Evolutionary conservation across 768 basidiomycete genomes (phyloP).

Genomic region (Mycena filopes): DNA sequence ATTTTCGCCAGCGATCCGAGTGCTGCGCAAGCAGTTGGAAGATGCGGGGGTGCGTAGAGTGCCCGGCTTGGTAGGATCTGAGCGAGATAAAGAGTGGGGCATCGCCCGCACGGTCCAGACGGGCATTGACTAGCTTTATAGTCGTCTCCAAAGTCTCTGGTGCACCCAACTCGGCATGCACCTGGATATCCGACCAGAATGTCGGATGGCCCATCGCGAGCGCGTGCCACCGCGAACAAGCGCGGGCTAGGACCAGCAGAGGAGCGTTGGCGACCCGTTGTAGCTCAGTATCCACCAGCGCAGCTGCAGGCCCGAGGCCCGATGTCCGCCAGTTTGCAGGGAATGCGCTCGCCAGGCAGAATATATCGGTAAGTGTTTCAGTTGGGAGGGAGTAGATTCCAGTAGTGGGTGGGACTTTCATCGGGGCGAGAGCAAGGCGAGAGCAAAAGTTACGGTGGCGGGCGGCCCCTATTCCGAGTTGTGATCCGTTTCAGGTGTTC

Average conservation of each 20-base stretch:
- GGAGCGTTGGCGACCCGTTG: conserved; percentile 2
- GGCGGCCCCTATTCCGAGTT: too few relatives aligned
- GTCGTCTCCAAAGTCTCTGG: background rate
- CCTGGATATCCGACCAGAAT: conserved; percentile 3
- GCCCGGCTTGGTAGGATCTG: background rate
- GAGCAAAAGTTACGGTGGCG: too few relatives aligned
- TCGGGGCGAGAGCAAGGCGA: too few relatives aligned
- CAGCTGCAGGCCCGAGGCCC: too few relatives aligned
- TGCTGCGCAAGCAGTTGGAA: conserved; percentile 3
- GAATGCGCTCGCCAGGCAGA: too few relatives aligned
- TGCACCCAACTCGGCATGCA: background rate
- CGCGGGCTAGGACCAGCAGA: background rate
- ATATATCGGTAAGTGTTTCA: too few relatives aligned
- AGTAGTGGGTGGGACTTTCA: too few relatives aligned
- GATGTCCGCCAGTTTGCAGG: too few relatives aligned
- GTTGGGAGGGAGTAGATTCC: too few relatives aligned
- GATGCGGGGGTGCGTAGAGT: background rate
- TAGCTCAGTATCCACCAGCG: too few relatives aligned
- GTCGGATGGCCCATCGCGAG: background rate
- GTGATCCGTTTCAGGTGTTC: too few relatives aligned
- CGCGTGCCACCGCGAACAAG: conserved; percentile 6
- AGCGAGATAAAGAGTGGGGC: background rate
- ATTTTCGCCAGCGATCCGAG: conserved; percentile 2
- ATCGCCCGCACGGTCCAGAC: background rate
- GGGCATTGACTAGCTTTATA: background rate